phyloP scores from a whole-genome alignment of 164 flowering plant species.

The Warburgia ugandensis region DNA sequence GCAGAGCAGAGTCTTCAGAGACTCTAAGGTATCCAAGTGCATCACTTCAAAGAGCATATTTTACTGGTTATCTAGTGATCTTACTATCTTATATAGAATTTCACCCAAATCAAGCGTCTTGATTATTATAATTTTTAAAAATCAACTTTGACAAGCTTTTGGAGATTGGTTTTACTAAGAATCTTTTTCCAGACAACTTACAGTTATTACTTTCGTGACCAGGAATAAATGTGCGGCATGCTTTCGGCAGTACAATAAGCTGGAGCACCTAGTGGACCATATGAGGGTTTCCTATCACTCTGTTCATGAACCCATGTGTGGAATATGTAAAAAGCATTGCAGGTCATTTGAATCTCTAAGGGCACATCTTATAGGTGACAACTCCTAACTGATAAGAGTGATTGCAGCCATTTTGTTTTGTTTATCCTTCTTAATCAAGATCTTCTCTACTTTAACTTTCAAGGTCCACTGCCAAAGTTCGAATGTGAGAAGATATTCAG shows the following conservation, averaged over 20 bases:
- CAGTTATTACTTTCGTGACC: constrained; percentile 1
- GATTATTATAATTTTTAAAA: too few species aligned
- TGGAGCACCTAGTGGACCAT: constrained; percentile 93
- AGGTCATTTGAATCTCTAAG: constrained; percentile 80
- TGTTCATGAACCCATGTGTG: constrained; percentile 84
- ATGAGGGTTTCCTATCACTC: constrained; percentile 82
- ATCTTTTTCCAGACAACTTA: background rate
- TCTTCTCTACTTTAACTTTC: background rate
- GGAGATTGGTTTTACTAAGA: background rate
- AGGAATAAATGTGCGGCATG: constrained; percentile 97
- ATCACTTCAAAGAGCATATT: too few species aligned
- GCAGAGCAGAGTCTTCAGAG: too few species aligned
- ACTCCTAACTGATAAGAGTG: background rate
- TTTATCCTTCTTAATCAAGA: background rate
- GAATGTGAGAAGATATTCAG: constrained; percentile 72
- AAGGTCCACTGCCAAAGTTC: constrained; percentile 81
- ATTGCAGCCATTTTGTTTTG: background rate
- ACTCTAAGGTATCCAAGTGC: too few species aligned
- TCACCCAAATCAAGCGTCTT: too few species aligned
- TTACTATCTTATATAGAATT: too few species aligned
- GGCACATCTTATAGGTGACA: constrained; percentile 39
- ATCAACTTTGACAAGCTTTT: background rate
- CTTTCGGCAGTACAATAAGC: constrained; percentile 72
- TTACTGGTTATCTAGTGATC: too few species aligned
- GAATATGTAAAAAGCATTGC: constrained; percentile 76